Evolutionary conservation across 1,284 basidiomycete species (phyloP), one percentile per base, ranked within the genome.

Genomic region (Waitea zeae): DNA sequence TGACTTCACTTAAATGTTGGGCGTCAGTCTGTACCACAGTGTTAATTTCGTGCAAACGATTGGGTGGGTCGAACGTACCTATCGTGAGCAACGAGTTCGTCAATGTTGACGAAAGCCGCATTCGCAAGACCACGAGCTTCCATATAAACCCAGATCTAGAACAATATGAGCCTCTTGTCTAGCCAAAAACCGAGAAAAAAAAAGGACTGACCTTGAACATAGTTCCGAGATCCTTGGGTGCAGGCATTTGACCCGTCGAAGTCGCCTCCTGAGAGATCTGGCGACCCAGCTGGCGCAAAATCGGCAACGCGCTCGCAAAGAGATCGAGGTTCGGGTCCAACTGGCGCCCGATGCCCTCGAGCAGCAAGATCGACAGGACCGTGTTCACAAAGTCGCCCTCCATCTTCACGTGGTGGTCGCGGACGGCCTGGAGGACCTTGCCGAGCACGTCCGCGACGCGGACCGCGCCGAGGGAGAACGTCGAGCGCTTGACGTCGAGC

Each of bases 311-410:
- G 53, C 79, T 84, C 52, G 89, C 86, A 66, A 96, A 93, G 41
- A 97, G 54, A 56, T 98, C 93, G 58, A 98, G 62, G 14, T 71
- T 63, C 0, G 95, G 90, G 57, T 99, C 90, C 41, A 99, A 54
- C 55, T 86, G 88, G 37, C 95, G 58, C 12, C 95, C 95, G 44
- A 98, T 97, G 0, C 95, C 95, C 56, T 99, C 95, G 31, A 99
- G 59, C 35, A 99, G 52, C 38, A 99, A 56, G 38, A 97, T 89
- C 6, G 83, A 86, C 41, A 98, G 83, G 34, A 98, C 89, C 0
- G 95, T 98, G 52, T 98, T 97, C 47, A 98, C 78, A 50, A 99
- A 99, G 53, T 98, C 95, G 11, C 81, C 88, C 57, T 98, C 93
- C 76, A 99, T 84, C 65, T 92, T 96, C 45, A 98, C 95, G 50